phyloP scores from a whole-genome alignment of 805 yeast genomes.

The Deakozyma indianensis region DNA sequence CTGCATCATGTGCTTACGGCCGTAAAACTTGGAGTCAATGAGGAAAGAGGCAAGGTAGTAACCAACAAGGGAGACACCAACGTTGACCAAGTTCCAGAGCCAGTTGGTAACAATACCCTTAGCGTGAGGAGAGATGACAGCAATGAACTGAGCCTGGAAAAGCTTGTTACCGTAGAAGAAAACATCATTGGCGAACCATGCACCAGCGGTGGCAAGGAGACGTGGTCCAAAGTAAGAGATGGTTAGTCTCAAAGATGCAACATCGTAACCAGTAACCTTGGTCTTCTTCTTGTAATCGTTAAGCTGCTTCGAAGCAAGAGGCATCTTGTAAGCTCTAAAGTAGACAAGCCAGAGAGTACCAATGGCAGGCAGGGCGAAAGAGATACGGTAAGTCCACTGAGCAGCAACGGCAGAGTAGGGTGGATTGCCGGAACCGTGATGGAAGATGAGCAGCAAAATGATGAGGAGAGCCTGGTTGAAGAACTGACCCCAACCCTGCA shows the following conservation, averaged over 20 bases:
- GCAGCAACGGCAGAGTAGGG: constrained; percentile 20
- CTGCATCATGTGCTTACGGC: constrained; percentile 44
- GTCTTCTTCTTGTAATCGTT: constrained; percentile 18
- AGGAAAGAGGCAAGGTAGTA: constrained; percentile 45
- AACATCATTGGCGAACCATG: constrained; percentile 54
- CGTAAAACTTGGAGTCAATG: constrained; percentile 33
- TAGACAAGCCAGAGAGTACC: constrained; percentile 25
- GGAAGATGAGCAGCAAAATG: constrained; percentile 15
- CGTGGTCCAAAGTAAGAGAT: constrained; percentile 19
- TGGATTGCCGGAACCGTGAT: constrained; percentile 17
- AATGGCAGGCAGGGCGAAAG: constrained; percentile 24
- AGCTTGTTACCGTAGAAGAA: constrained; percentile 54
- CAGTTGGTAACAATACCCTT: constrained; percentile 39
- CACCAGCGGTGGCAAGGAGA: constrained; percentile 37
- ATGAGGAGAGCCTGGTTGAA: constrained; percentile 19
- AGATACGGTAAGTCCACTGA: constrained; percentile 26
- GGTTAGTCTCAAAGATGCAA: constrained; percentile 16
- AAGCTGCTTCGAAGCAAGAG: constrained; percentile 18
- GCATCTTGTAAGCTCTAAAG: constrained; percentile 25
- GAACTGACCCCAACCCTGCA: constrained; percentile 23
- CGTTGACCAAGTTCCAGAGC: constrained; percentile 25
- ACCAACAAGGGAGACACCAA: constrained; percentile 69
- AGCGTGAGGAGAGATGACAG: constrained; percentile 31
- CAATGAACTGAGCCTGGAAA: constrained; percentile 26
- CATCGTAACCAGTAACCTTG: constrained; percentile 24